These are phyloP conservation scores for Penicillium rolfsii DNA, from an alignment of 2,329 filamentous ascomycete species.

Conservation along the genomic window DNA sequence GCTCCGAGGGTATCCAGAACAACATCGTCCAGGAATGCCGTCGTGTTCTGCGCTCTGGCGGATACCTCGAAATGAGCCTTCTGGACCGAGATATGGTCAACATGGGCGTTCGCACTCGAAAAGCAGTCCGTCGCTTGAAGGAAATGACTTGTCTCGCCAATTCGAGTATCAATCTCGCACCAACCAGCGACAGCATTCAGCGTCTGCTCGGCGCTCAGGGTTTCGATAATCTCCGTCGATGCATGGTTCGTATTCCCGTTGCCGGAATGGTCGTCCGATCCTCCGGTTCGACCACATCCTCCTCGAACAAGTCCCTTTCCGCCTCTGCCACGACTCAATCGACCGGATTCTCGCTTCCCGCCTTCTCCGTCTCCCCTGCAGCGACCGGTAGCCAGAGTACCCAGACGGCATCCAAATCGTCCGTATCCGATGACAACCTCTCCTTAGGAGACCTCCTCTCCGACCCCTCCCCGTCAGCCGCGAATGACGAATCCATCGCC, in stretches of 20 bases:
- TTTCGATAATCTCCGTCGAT: slow-evolving; percentile 54
- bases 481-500: slow-evolving; percentile 81
- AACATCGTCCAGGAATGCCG: slow-evolving; percentile 54
- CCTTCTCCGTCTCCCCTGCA: slow-evolving; percentile 29
- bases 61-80: slow-evolving; percentile 54
- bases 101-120: slow-evolving; percentile 52
- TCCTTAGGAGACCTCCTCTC: slow-evolving; percentile 72
- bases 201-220: slow-evolving; percentile 49
- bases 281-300: slow-evolving; percentile 45
- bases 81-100: slow-evolving; percentile 56
- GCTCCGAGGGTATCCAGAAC: slow-evolving; percentile 47
- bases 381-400: slow-evolving; percentile 22
- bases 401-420: slow-evolving; percentile 28
- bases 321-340: slow-evolving; percentile 31
- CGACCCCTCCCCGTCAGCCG: slow-evolving; percentile 67
- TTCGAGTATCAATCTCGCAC: slow-evolving; percentile 50
- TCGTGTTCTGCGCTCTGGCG: slow-evolving; percentile 53
- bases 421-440: slow-evolving; percentile 45
- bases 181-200: slow-evolving; percentile 53
- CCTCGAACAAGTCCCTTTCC: slow-evolving; percentile 41
- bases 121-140: slow-evolving; percentile 51
- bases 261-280: slow-evolving; percentile 50
- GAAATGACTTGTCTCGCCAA: slow-evolving; percentile 50
- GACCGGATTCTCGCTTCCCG: slow-evolving; percentile 28
- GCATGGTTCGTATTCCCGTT: slow-evolving; percentile 54